phyloP scores from a whole-genome alignment of 208 protist genomes.

The Blastocrithidia nonstop region DNA sequence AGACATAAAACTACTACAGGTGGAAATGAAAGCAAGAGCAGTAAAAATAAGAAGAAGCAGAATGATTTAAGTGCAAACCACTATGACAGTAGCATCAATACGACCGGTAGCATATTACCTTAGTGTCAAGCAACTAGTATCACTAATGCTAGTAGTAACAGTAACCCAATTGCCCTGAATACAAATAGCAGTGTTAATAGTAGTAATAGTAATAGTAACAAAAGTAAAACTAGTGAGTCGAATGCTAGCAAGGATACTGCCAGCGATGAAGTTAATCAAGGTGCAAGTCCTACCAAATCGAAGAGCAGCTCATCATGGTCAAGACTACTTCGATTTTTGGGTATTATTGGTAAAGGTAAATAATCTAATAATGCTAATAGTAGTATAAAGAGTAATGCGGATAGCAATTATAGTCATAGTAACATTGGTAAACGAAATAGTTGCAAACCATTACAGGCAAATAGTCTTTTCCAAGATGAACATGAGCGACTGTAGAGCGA shows the following conservation, averaged over 20 bases:
- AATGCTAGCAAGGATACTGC: too few relatives aligned
- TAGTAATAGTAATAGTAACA: slow-evolving; percentile 4
- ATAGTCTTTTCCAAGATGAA: not conserved
- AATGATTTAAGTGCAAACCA: not conserved
- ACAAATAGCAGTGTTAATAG: not conserved
- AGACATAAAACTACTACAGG: not conserved
- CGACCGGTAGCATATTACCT: too few relatives aligned
- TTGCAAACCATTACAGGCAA: not conserved
- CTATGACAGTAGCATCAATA: slow-evolving; percentile 3
- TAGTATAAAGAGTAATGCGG: slow-evolving; percentile 7
- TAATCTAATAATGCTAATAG: not conserved
- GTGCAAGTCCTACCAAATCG: too few relatives aligned
- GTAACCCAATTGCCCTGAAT: too few relatives aligned
- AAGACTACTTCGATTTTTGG: too few relatives aligned
- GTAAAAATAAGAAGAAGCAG: too few relatives aligned
- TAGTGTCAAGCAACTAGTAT: too few relatives aligned
- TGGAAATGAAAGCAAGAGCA: slow-evolving; percentile 3
- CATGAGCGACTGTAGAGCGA: not conserved
- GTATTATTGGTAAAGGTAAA: too few relatives aligned
- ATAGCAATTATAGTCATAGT: slow-evolving; percentile 7
- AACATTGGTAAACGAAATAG: slow-evolving; percentile 1
- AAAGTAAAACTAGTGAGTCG: too few relatives aligned
- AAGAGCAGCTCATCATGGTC: too few relatives aligned
- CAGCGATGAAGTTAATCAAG: too few relatives aligned
- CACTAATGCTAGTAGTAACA: too few relatives aligned